A percentile compares a stretch with the other conserved stretches of the same genome.
These are phyloP conservation scores for Carpinus viminea DNA, from an alignment of 306 rosid genomes.

Conservation along the genomic window DNA sequence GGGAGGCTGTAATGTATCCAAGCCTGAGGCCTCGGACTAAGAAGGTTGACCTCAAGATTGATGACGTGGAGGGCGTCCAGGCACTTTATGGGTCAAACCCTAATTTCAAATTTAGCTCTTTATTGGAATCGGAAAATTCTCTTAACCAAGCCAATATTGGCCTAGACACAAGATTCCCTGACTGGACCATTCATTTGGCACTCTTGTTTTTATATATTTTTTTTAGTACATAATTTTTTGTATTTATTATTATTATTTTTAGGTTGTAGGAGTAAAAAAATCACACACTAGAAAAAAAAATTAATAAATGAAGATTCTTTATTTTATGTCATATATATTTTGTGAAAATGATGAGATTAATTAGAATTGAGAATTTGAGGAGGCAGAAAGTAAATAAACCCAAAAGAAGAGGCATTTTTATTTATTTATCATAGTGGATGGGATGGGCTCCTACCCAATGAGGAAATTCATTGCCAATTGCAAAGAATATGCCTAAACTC, in stretches of 20 bases:
- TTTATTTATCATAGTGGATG: slow-evolving; percentile 4
- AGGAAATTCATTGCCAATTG: slow-evolving; percentile 12
- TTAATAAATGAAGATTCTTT: too few species aligned
- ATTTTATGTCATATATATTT: too few species aligned
- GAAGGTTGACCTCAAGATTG: slow-evolving; percentile 67
- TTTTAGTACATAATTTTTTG: slow-evolving; percentile 19
- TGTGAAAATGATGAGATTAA: too few species aligned
- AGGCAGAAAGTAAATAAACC: too few species aligned
- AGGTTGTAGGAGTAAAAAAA: background rate
- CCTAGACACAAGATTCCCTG: slow-evolving; percentile 19
- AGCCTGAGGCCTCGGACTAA: slow-evolving; percentile 70
- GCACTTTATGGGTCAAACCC: slow-evolving; percentile 88
- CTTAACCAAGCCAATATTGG: slow-evolving; percentile 35
- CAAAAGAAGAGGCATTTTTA: background rate
- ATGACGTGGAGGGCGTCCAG: slow-evolving; percentile 92
- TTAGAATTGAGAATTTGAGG: too few species aligned
- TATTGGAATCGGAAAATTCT: slow-evolving; percentile 54
- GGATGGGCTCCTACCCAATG: background rate
- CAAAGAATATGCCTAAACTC: slow-evolving; percentile 42
- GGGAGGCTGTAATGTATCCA: slow-evolving; percentile 90
- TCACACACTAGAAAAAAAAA: background rate
- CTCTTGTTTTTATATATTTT: slow-evolving; percentile 27
- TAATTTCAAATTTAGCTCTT: slow-evolving; percentile 55
- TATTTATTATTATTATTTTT: background rate
- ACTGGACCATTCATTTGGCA: slow-evolving; percentile 28